Evolutionary conservation across 352 stramenopile species (phyloP).

Genomic region (Phytophthora sojae): DNA sequence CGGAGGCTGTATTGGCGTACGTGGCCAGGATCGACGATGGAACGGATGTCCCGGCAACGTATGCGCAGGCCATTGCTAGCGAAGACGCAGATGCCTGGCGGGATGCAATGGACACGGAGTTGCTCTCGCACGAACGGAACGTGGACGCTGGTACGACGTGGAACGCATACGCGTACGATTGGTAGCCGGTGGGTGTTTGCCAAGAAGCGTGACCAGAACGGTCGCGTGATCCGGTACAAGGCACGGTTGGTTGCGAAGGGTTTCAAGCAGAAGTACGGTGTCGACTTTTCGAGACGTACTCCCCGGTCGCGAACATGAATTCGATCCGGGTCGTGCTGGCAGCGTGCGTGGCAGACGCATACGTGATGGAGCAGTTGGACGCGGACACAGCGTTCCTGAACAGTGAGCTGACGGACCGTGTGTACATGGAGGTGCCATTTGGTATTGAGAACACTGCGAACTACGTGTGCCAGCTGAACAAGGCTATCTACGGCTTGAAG

Average conservation of each 20-base stretch:
- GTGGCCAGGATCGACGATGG: constrained; percentile 9
- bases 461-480: background rate
- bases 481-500: constrained; percentile 5
- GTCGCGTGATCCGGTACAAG: constrained; percentile 44
- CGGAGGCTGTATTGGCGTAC: constrained; percentile 10
- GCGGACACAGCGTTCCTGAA: constrained; percentile 47
- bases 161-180: constrained; percentile 22
- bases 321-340: constrained; percentile 38
- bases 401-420: constrained; percentile 7
- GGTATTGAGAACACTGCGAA: background rate
- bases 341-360: constrained; percentile 12
- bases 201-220: constrained; percentile 43
- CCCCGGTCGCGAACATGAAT: constrained; percentile 42
- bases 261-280: constrained; percentile 38
- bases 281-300: constrained; percentile 41
- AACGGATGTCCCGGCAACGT: background rate
- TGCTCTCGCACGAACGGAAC: constrained; percentile 3
- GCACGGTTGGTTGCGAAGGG: constrained; percentile 40
- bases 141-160: constrained; percentile 10
- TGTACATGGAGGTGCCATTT: constrained; percentile 21
- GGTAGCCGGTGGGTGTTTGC: constrained; percentile 45
- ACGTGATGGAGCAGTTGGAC: constrained; percentile 40
- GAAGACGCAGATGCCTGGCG: background rate
- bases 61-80: constrained; percentile 11
- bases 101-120: background rate